Base-by-base conservation (phyloP, 345 rosid species). In the Sonneratia caseolaris region DNA sequence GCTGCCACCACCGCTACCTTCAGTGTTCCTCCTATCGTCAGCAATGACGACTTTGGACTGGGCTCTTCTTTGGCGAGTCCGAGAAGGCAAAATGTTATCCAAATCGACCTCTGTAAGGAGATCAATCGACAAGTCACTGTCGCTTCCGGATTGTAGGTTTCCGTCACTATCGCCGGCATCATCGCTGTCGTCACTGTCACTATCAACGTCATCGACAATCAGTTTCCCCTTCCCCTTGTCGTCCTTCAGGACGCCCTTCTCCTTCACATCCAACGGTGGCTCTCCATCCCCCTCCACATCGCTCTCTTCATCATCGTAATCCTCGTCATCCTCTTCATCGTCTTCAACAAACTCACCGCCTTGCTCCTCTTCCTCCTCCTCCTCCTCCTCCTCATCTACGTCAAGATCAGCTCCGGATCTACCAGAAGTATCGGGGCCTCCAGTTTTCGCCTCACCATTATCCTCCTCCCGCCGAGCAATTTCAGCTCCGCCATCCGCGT, bases 61-160 rank as follows among this genome's bases (percentile, higher is more conserved):
- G 40, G 72, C 76, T 37, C 75, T 78, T 51, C 80, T 75, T 71
- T 86, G 76, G 74, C 97, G 81, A 16, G 97, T 92, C 87, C 99
- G 83, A 4, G 97, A 87, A 1, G 97, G 93, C 1, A 95, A 84
- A 67, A 95, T 95, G 74, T 92, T 92, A 74, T 89, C 87, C 86
- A 87, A 77, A 85, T 95, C 99, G 64, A 95, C 97, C 86, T 95
- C 99, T 10, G 97, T 90, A 77, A 95, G 76, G 2, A 97, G 97
- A 85, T 94, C 97, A 24, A 92, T 97, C 7, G 95, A 88, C 68
- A 83, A 80, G 71, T 92, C 95, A 70, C 88, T 86, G 19, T 79
- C 89, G 21, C 73, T 84, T 2, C 77, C 85, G 13, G 83, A 81
- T 71, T 80, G 51, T 12, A 47, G 14, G 15, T 47, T 10, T 4